Conservation (phyloP, 306 rosid species). For the Medicago ruthenica region DNA sequence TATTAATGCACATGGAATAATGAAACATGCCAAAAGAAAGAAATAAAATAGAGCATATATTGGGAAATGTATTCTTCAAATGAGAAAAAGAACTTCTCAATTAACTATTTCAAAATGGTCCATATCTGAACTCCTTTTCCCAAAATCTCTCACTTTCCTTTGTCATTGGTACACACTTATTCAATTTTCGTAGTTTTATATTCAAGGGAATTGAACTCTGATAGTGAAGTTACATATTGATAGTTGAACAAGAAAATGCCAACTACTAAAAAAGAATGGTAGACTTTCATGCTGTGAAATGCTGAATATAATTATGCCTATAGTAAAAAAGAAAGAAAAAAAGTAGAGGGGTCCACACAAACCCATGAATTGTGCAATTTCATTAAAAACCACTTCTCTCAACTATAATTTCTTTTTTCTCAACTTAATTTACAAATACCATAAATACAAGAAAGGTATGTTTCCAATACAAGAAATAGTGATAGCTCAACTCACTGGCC, state of each 20-base stretch:
- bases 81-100: conserved; percentile 19
- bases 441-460: conserved; percentile 67
- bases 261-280: conserved; percentile 32
- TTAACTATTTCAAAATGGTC: conserved; percentile 45
- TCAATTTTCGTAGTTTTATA: conserved; percentile 45
- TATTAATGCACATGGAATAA: background rate
- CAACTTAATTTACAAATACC: conserved; percentile 55
- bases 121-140: conserved; percentile 40
- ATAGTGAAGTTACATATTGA: conserved; percentile 49
- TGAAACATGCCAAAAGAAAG: too few relatives aligned
- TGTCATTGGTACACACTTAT: conserved; percentile 36
- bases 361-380: conserved; percentile 47
- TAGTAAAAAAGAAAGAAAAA: background rate
- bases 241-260: conserved; percentile 30
- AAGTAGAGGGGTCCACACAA: conserved; percentile 39
- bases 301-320: conserved; percentile 4
- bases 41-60: too few relatives aligned
- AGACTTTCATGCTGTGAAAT: conserved; percentile 19
- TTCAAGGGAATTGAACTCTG: conserved; percentile 59
- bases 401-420: too few relatives aligned
- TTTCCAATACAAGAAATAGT: conserved; percentile 80
- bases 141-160: conserved; percentile 49
- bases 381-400: conserved; percentile 34
- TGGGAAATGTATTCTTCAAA: conserved; percentile 30
- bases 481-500: conserved; percentile 51